Evolutionary conservation across 2,329 filamentous ascomycete species (phyloP).

Genomic region (Dryadomyces quercus-mongolicae): DNA sequence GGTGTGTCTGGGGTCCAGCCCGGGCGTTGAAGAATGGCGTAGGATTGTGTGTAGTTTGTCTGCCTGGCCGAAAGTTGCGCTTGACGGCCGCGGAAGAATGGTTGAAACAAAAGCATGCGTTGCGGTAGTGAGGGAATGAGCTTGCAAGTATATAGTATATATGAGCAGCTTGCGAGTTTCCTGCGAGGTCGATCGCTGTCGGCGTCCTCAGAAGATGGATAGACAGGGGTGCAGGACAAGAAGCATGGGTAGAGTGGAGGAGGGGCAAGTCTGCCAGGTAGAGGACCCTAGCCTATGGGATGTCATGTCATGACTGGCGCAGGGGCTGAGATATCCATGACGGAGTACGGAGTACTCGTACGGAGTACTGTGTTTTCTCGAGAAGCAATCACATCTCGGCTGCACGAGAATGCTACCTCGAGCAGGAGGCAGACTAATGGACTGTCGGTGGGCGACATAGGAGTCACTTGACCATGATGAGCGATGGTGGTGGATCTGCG

Average conservation of each 20-base stretch:
- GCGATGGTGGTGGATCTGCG: background rate
- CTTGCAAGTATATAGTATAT: background rate
- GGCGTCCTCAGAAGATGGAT: background rate
- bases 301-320: background rate
- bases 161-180: background rate
- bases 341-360: too few relatives aligned
- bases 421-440: too few relatives aligned
- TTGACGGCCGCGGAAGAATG: too few relatives aligned
- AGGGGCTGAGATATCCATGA: background rate
- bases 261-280: background rate
- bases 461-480: background rate
- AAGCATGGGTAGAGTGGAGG: constrained; percentile 1
- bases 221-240: background rate
- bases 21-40: background rate
- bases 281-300: background rate
- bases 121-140: background rate
- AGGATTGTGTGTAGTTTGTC: too few relatives aligned
- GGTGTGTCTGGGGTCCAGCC: background rate
- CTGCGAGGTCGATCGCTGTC: background rate
- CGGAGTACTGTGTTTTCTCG: too few relatives aligned
- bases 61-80: too few relatives aligned
- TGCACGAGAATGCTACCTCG: too few relatives aligned
- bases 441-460: background rate
- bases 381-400: background rate
- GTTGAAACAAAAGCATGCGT: background rate